Evolutionary conservation across 2,329 filamentous ascomycete species (phyloP).

Genomic region (Xylariomycetidae sp.): DNA sequence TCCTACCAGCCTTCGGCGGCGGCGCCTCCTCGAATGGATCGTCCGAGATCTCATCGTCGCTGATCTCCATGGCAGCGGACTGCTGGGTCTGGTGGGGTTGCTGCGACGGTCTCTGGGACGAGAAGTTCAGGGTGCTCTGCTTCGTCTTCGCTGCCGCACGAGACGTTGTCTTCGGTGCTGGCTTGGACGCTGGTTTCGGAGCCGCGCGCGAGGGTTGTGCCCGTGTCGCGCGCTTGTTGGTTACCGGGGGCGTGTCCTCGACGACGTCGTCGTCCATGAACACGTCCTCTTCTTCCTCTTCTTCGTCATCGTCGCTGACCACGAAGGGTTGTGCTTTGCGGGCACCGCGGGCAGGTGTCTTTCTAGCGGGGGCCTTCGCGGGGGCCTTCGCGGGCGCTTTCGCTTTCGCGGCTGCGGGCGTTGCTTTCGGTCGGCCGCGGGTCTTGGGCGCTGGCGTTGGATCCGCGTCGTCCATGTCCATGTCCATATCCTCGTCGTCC

Average conservation of each 20-base stretch:
- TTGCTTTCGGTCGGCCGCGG: constrained; percentile 28
- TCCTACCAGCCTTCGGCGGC: constrained; percentile 22
- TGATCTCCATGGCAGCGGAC: constrained; percentile 56
- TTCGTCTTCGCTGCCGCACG: constrained; percentile 26
- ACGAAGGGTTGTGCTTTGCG: constrained; percentile 34
- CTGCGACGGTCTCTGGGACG: constrained; percentile 38
- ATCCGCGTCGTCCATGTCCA: constrained; percentile 44
- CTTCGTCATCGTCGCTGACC: constrained; percentile 30
- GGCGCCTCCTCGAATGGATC: constrained; percentile 53
- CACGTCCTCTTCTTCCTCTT: constrained; percentile 43
- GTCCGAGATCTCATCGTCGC: constrained; percentile 60
- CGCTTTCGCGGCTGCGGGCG: constrained; percentile 21
- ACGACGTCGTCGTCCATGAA: constrained; percentile 49
- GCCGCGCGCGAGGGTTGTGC: constrained; percentile 26
- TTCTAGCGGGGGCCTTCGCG: constrained; percentile 40
- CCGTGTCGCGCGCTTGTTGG: constrained; percentile 32
- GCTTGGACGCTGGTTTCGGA: constrained; percentile 27
- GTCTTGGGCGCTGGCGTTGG: constrained; percentile 30
- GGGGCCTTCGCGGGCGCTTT: constrained; percentile 34
- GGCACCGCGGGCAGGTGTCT: constrained; percentile 37
- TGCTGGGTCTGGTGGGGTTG: no score
- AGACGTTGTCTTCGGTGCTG: constrained; percentile 18
- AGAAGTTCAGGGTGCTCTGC: constrained; percentile 47
- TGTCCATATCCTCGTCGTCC: constrained; percentile 46
- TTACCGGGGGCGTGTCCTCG: constrained; percentile 27